Conservation (phyloP, 2,329 filamentous ascomycete genomes). For the Gnomoniopsis smithogilvyi region DNA sequence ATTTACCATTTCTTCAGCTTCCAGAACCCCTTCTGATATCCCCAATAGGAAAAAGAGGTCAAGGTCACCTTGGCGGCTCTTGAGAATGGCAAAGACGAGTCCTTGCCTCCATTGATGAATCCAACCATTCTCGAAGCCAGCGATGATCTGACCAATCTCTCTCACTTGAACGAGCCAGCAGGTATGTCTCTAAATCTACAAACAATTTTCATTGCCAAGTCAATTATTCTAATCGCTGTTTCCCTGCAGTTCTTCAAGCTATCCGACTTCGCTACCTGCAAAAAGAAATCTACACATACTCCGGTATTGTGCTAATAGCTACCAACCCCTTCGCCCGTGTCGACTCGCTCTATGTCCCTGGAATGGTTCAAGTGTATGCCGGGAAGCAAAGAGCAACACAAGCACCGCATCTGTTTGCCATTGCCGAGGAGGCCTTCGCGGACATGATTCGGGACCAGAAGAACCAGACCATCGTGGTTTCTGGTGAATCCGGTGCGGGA, state of each 20-base stretch:
- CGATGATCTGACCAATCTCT: conserved; percentile 95
- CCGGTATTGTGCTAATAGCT: conserved; percentile 96
- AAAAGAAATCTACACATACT: conserved; percentile 99
- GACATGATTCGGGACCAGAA: conserved; percentile 96
- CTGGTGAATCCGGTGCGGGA: conserved; percentile 95
- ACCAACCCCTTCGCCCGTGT: conserved; percentile 97
- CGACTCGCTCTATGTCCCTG: conserved; percentile 95
- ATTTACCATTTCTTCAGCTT: neutral
- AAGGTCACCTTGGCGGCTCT: conserved; percentile 75
- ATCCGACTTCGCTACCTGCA: conserved; percentile 96
- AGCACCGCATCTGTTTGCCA: conserved; percentile 96
- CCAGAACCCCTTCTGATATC: conserved; percentile 9
- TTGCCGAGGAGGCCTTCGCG: conserved; percentile 96
- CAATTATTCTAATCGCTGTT: conserved; percentile 24
- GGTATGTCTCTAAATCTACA: conserved; percentile 55
- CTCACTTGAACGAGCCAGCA: conserved; percentile 96
- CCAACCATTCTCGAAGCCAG: conserved; percentile 97
- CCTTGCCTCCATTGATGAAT: conserved; percentile 93
- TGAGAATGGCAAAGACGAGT: conserved; percentile 70
- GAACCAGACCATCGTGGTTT: conserved; percentile 99
- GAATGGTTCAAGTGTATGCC: conserved; percentile 99
- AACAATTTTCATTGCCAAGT: neutral
- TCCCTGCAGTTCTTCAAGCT: conserved; percentile 77
- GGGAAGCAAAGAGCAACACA: conserved; percentile 95
- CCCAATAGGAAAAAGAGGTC: conserved; percentile 68